A percentile compares a stretch with the other conserved stretches of the same genome.
Conservation (phyloP, 257 asterid genomes). For the Forsythia viridissima region DNA sequence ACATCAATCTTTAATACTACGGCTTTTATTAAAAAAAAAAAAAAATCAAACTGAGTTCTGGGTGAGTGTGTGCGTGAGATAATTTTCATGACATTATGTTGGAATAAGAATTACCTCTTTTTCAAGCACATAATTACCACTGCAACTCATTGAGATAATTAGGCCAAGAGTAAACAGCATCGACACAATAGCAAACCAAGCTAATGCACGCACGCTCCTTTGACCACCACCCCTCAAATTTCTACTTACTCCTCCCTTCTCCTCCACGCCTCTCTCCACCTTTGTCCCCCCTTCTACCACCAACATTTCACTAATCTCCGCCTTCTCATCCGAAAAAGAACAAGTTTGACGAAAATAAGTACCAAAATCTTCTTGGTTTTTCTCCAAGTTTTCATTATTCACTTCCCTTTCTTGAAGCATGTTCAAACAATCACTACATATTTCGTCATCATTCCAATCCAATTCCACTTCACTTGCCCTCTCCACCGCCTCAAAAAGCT, state of each 20-base stretch:
- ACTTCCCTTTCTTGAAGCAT: constrained; percentile 14
- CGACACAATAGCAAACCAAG: constrained; percentile 32
- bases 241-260: constrained; percentile 11
- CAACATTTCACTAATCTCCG: neutral
- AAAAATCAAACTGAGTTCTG: neutral
- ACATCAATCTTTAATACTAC: neutral
- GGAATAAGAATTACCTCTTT: constrained; percentile 33
- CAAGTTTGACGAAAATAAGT: neutral
- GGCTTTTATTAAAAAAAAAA: neutral
- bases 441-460: constrained; percentile 6
- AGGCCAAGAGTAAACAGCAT: constrained; percentile 21
- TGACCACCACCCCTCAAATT: constrained; percentile 14
- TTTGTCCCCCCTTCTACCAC: constrained; percentile 10
- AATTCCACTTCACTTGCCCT: constrained; percentile 11
- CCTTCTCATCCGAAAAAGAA: constrained; percentile 22
- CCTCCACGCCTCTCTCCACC: neutral
- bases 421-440: constrained; percentile 6
- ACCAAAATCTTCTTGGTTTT: neutral
- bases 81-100: constrained; percentile 18
- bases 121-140: constrained; percentile 23
- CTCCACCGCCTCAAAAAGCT: constrained; percentile 32
- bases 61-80: neutral
- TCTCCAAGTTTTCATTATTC: neutral
- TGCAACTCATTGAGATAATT: constrained; percentile 29
- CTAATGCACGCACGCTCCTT: constrained; percentile 23